These are phyloP conservation scores for Passiflora organensis DNA, from an alignment of 345 rosid species.

Conservation along the genomic window DNA sequence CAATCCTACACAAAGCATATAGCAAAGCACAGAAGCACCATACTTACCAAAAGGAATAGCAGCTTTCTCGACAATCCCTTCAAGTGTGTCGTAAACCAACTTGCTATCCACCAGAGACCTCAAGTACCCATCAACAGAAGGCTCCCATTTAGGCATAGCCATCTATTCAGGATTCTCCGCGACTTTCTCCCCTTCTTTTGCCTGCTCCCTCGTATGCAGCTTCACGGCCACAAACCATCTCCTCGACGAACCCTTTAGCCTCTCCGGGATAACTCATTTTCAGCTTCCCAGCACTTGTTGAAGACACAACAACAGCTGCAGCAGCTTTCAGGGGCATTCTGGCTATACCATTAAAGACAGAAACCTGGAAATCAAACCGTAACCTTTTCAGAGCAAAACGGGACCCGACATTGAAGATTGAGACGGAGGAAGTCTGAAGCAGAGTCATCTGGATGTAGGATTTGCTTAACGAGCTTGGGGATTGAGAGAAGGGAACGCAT, in stretches of 20 bases:
- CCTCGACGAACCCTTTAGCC: conserved; percentile 95
- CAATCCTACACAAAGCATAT: not conserved
- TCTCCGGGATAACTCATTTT: conserved; percentile 74
- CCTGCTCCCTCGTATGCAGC: conserved; percentile 78
- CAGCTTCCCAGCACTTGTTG: conserved; percentile 68
- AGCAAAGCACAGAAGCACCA: not conserved
- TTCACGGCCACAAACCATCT: conserved; percentile 98
- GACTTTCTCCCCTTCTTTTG: conserved; percentile 84
- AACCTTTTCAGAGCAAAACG: conserved; percentile 24
- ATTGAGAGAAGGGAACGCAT: conserved; percentile 41
- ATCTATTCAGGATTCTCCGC: conserved; percentile 64
- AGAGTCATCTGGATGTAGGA: conserved; percentile 23
- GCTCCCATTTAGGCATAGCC: conserved; percentile 66
- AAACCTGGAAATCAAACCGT: conserved; percentile 6
- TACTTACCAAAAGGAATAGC: conserved; percentile 71
- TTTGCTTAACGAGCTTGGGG: conserved; percentile 36
- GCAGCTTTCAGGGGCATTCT: conserved; percentile 36
- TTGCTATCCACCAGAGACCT: conserved; percentile 86
- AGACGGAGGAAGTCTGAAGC: conserved; percentile 5
- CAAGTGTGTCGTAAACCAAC: conserved; percentile 86
- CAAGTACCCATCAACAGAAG: conserved; percentile 76
- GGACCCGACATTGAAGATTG: conserved; percentile 20
- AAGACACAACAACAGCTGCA: conserved; percentile 18
- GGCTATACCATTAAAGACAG: not conserved
- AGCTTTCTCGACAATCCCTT: conserved; percentile 55